These are phyloP conservation scores for Oryza glumipatula DNA, from an alignment of 176 grass and related monocot species.

Conservation along the genomic window DNA sequence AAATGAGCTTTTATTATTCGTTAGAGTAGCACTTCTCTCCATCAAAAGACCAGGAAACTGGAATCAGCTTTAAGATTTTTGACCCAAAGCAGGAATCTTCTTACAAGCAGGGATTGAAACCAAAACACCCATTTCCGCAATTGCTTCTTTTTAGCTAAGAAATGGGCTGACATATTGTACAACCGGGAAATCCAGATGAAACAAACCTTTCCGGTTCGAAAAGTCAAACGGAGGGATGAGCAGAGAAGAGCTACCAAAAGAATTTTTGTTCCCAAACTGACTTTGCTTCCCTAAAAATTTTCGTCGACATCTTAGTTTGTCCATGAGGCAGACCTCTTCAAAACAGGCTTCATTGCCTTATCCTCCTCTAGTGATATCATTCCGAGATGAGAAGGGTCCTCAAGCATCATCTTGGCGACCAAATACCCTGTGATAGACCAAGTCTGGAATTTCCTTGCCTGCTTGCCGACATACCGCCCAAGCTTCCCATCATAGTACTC, in stretches of 20 bases:
- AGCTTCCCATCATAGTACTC: slow-evolving; percentile 96
- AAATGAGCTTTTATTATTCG: slow-evolving; percentile 50
- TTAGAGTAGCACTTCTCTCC: slow-evolving; percentile 49
- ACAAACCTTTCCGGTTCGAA: slow-evolving; percentile 33
- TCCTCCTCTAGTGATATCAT: slow-evolving; percentile 81
- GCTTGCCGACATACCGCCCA: slow-evolving; percentile 84
- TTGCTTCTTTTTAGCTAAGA: slow-evolving; percentile 46
- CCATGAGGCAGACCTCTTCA: slow-evolving; percentile 81
- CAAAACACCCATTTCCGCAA: slow-evolving; percentile 46
- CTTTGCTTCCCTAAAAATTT: slow-evolving; percentile 45
- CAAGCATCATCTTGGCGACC: slow-evolving; percentile 93
- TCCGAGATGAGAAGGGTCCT: slow-evolving; percentile 74
- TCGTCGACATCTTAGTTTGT: slow-evolving; percentile 55
- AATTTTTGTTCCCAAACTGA: slow-evolving; percentile 41
- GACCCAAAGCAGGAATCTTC: slow-evolving; percentile 49
- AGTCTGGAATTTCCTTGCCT: slow-evolving; percentile 87
- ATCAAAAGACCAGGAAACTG: slow-evolving; percentile 25
- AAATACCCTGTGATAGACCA: slow-evolving; percentile 95
- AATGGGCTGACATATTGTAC: slow-evolving; percentile 51
- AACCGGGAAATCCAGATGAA: slow-evolving; percentile 40
- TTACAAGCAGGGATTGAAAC: slow-evolving; percentile 46
- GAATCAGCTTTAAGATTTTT: slow-evolving; percentile 52
- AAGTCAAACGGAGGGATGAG: slow-evolving; percentile 32
- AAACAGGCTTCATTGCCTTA: slow-evolving; percentile 58
- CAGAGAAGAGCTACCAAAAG: slow-evolving; percentile 42